These are phyloP conservation scores for Bathelium albidoporum DNA, from an alignment of 495 filamentous ascomycete species.

Conservation along the genomic window DNA sequence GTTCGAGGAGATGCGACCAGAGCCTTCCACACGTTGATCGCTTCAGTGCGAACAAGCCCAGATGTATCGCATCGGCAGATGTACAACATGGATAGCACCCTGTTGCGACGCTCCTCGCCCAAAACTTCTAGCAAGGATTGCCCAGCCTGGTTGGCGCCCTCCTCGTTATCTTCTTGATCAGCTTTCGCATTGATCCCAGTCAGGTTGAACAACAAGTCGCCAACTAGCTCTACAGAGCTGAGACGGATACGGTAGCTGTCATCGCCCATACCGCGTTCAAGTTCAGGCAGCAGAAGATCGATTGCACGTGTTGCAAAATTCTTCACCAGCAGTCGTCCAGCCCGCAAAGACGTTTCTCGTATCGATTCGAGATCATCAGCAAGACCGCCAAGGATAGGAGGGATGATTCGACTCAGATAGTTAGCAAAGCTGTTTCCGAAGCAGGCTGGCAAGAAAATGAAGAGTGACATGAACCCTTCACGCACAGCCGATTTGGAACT, in stretches of 20 bases:
- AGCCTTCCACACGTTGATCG: slow-evolving; percentile 91
- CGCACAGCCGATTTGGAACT: slow-evolving; percentile 83
- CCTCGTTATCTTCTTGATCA: slow-evolving; percentile 71
- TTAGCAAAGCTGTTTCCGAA: slow-evolving; percentile 97
- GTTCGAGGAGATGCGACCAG: slow-evolving; percentile 86
- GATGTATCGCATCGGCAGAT: slow-evolving; percentile 98
- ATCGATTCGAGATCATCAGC: slow-evolving; percentile 95
- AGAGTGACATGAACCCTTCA: slow-evolving; percentile 98
- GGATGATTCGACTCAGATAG: slow-evolving; percentile 92
- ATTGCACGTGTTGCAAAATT: slow-evolving; percentile 94
- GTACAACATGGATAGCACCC: slow-evolving; percentile 87
- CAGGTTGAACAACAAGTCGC: slow-evolving; percentile 93
- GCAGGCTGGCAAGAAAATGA: slow-evolving; percentile 97
- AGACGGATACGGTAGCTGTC: slow-evolving; percentile 93
- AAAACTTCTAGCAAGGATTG: slow-evolving; percentile 86
- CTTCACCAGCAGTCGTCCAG: slow-evolving; percentile 89
- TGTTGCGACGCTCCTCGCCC: slow-evolving; percentile 90
- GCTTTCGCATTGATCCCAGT: slow-evolving; percentile 83
- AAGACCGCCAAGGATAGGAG: slow-evolving; percentile 85
- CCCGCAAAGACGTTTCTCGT: slow-evolving; percentile 82
- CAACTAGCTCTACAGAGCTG: slow-evolving; percentile 94
- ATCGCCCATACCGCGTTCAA: slow-evolving; percentile 90
- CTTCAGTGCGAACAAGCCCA: slow-evolving; percentile 78
- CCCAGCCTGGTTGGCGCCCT: slow-evolving; percentile 71
- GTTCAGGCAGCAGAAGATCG: slow-evolving; percentile 83